phyloP scores from a whole-genome alignment of 2,329 filamentous ascomycete genomes.

The Ophiocordyceps robertsii region DNA sequence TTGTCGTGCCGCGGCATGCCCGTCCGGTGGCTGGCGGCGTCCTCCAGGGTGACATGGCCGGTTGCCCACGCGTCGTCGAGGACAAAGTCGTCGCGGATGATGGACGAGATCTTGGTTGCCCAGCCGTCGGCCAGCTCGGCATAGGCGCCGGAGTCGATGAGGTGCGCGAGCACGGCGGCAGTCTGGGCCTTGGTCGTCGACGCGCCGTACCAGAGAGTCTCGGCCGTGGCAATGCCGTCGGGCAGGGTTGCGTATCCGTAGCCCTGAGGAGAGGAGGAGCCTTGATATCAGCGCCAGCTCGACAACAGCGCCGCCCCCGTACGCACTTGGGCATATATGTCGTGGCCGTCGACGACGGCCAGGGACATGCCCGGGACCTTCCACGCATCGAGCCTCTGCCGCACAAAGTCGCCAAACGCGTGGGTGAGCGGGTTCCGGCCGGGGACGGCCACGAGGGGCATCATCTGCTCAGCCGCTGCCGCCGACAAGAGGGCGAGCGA shows the following conservation, averaged over 20 bases:
- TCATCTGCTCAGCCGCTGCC: too few relatives aligned
- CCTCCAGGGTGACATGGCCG: constrained; percentile 35
- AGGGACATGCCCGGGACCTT: constrained; percentile 14
- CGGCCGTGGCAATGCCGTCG: constrained; percentile 25
- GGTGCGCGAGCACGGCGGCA: constrained; percentile 32
- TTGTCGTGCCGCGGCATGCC: constrained; percentile 32
- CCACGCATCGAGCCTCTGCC: constrained; percentile 10
- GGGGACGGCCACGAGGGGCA: too few relatives aligned
- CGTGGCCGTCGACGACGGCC: constrained; percentile 13
- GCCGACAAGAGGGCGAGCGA: too few relatives aligned
- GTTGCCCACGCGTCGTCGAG: constrained; percentile 31
- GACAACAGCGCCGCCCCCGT: too few relatives aligned
- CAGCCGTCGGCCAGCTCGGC: constrained; percentile 23
- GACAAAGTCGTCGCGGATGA: constrained; percentile 39
- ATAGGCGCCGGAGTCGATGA: constrained; percentile 29
- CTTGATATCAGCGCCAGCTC: not conserved
- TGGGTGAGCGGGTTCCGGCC: constrained; percentile 4
- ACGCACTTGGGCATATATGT: constrained; percentile 11
- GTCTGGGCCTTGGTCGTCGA: constrained; percentile 44
- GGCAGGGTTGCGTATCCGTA: constrained; percentile 16
- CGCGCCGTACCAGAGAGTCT: constrained; percentile 40
- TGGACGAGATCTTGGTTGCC: constrained; percentile 28
- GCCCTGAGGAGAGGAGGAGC: constrained; percentile 7
- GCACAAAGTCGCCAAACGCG: constrained; percentile 6
- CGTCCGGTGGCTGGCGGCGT: constrained; percentile 37